These are phyloP conservation scores for Helotiales sp. DNA, from an alignment of 2,329 filamentous ascomycete genomes.

Conservation along the genomic window DNA sequence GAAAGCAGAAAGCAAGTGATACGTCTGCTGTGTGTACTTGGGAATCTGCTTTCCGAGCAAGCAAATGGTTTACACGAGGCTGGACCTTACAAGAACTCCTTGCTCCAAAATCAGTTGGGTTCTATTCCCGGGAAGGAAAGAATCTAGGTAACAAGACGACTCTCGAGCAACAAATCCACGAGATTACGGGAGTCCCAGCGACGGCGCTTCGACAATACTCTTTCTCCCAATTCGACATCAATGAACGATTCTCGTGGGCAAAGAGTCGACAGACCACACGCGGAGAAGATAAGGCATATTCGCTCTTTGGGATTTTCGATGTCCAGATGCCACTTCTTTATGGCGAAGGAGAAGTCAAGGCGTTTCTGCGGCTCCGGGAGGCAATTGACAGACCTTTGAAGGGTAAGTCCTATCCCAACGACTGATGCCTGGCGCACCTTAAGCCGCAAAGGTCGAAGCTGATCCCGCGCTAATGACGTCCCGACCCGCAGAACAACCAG, in stretches of 20 bases:
- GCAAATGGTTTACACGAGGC: slow-evolving; percentile 27
- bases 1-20: slow-evolving; percentile 4
- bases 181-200: slow-evolving; percentile 22
- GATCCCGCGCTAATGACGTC: too few species aligned
- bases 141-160: too few species aligned
- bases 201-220: slow-evolving; percentile 19
- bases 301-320: slow-evolving; percentile 45
- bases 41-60: slow-evolving; percentile 25
- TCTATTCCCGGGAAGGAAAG: too few species aligned
- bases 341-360: slow-evolving; percentile 41
- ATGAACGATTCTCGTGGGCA: slow-evolving; percentile 47
- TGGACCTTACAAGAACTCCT: too few species aligned
- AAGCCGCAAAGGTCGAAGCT: too few species aligned
- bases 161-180: too few species aligned
- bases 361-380: slow-evolving; percentile 45
- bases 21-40: slow-evolving; percentile 4
- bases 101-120: too few species aligned
- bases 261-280: slow-evolving; percentile 44
- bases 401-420: slow-evolving; percentile 10
- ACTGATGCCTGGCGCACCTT: too few species aligned
- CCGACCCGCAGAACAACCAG: too few species aligned
- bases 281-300: too few species aligned
- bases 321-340: slow-evolving; percentile 52
- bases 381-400: slow-evolving; percentile 40
- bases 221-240: slow-evolving; percentile 20